These are phyloP conservation scores for Blastomyces gilchristii DNA, from an alignment of 2,329 filamentous ascomycete genomes.

Conservation along the genomic window DNA sequence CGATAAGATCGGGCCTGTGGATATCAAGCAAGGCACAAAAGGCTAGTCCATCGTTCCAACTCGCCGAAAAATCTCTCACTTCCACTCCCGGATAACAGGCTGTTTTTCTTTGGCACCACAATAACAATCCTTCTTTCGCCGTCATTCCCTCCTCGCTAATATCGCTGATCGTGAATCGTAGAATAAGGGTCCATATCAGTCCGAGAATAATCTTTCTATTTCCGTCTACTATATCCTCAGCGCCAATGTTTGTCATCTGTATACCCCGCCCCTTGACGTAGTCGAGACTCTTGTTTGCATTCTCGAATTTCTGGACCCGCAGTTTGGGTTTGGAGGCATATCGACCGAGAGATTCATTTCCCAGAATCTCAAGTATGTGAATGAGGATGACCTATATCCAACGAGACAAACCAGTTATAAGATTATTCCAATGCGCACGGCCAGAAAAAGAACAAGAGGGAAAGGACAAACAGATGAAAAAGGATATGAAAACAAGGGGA, in stretches of 20 bases:
- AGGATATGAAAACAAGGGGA: neutral
- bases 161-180: conserved; percentile 95
- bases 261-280: conserved; percentile 87
- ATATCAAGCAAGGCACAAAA: conserved; percentile 96
- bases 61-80: conserved; percentile 84
- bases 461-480: neutral
- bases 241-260: conserved; percentile 96
- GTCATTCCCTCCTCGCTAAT: conserved; percentile 98
- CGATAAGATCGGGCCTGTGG: conserved; percentile 90
- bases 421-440: neutral
- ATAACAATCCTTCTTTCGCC: conserved; percentile 83
- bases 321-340: conserved; percentile 95
- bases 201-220: conserved; percentile 96
- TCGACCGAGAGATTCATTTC: conserved; percentile 84
- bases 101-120: conserved; percentile 98
- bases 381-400: conserved; percentile 70
- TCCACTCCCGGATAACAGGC: conserved; percentile 97
- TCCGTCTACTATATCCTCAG: conserved; percentile 95
- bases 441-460: neutral
- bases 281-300: conserved; percentile 89
- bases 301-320: conserved; percentile 93
- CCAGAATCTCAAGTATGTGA: conserved; percentile 92
- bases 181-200: conserved; percentile 95
- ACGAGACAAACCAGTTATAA: neutral
- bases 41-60: conserved; percentile 95